Base-by-base conservation (phyloP, 2,329 filamentous ascomycete genomes). In the Penicillium corylophilum region DNA sequence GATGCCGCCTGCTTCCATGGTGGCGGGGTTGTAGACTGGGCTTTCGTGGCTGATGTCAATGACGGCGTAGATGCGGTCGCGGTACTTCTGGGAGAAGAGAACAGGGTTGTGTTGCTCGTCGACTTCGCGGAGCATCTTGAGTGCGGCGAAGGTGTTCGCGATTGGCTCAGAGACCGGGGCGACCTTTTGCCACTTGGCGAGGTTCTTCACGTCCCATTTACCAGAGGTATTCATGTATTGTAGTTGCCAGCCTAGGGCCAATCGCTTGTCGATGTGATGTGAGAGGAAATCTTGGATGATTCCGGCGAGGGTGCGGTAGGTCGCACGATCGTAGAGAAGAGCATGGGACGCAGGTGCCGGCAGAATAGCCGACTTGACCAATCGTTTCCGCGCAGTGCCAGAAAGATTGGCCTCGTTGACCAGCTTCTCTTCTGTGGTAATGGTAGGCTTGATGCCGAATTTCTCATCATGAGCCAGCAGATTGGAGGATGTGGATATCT, bases 121-220 rank as follows among this genome's bases (percentile, higher is more conserved):
- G 1, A 91, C 88, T 71, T 96, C 91, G 29, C 93, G 84, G 18
- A 97, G 80, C 0, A 94, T 97, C 73, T 97, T 96, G 81, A 96
- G 88, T 2, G 90, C 92, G 23, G 89, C 85, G 68, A 96, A 96
- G 4, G 91, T 78, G 13, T 84, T 83, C 0, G 82, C 89, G 53
- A 97, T 94, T 3, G 87, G 85, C 1, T 82, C 79, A 0, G 89
- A 95, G 1, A 95, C 89, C 0, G 91, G 88, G 1, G 77, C 73
- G 1, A 95, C 88, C 16, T 84, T 84, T 69, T 89, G 82, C 93
- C 93, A 97, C 68, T 97, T 97, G 53, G 82, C 85, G 10, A 96
- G 79, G 65, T 97, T 97, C 75, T 97, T 97, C 60, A 97, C 90
- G 66, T 96, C 93, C 93, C 93, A 97, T 74, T 97, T 97, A 3